Conservation (phyloP, 2,329 filamentous ascomycete species). For the Penicillium griseofulvum region DNA sequence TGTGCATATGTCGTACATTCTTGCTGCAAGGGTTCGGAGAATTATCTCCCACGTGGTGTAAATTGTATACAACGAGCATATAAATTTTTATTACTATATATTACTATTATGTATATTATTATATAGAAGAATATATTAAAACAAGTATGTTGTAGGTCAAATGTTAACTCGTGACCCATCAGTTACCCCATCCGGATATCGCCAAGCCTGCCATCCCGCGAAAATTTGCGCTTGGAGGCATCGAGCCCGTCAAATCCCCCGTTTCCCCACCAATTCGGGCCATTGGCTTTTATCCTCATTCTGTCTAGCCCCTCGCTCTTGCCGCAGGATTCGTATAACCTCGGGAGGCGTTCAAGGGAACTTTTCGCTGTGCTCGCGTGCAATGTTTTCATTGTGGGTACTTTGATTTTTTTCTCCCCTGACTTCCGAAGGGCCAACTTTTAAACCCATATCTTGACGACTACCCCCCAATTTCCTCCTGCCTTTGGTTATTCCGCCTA, state of each 20-base stretch:
- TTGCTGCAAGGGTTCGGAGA: neutral
- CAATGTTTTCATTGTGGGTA: constrained; percentile 22
- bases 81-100: no score
- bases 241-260: constrained; percentile 5
- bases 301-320: constrained; percentile 7
- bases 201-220: constrained; percentile 21
- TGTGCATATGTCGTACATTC: neutral
- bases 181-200: constrained; percentile 8
- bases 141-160: no score
- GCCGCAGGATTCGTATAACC: neutral
- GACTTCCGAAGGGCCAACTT: constrained; percentile 13
- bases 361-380: constrained; percentile 13
- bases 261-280: constrained; percentile 16
- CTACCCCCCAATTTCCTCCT: neutral
- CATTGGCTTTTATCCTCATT: constrained; percentile 9
- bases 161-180: neutral
- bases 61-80: no score
- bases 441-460: neutral
- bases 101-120: no score
- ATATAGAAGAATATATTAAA: no score
- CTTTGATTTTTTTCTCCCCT: constrained; percentile 22
- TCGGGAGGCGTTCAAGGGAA: neutral
- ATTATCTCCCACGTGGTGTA: neutral
- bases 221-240: constrained; percentile 19
- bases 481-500: neutral